phyloP scores from a whole-genome alignment of 1,139 yeast genomes.

The Pichia sp. region DNA sequence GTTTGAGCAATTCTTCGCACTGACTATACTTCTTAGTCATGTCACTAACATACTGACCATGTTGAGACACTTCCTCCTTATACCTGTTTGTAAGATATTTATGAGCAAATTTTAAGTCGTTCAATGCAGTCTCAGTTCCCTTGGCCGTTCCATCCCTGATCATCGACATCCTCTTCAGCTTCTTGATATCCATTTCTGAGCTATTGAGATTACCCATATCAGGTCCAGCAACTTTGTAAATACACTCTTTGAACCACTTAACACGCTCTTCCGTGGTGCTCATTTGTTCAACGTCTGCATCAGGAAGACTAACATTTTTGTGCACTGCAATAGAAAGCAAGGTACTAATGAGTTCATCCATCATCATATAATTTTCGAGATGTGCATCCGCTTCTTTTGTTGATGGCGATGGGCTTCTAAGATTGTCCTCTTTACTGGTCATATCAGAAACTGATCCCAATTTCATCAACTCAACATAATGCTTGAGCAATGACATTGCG shows the following conservation, averaged over 20 bases:
- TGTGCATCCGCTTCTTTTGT: background rate
- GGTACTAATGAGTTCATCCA: constrained; percentile 45
- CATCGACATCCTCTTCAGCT: too few relatives aligned
- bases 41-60: constrained; percentile 4
- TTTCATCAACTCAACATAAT: constrained; percentile 18
- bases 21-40: constrained; percentile 2
- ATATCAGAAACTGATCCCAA: constrained; percentile 19
- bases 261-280: constrained; percentile 32
- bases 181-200: too few relatives aligned
- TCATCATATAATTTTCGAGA: constrained; percentile 5
- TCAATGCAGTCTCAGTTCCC: constrained; percentile 38
- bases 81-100: constrained; percentile 54
- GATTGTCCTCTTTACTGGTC: background rate
- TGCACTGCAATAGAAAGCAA: constrained; percentile 51
- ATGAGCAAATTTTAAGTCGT: constrained; percentile 58
- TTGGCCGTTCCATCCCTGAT: too few relatives aligned
- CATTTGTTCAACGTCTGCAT: constrained; percentile 29
- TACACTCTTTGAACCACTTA: constrained; percentile 49
- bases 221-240: constrained; percentile 36
- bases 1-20: constrained; percentile 3
- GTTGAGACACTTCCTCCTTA: constrained; percentile 36
- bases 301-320: constrained; percentile 40
- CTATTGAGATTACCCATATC: too few relatives aligned
- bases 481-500: constrained; percentile 7
- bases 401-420: too few relatives aligned